These are phyloP conservation scores for Colletotrichum falcatum DNA, from an alignment of 2,329 filamentous ascomycete genomes.

Conservation along the genomic window DNA sequence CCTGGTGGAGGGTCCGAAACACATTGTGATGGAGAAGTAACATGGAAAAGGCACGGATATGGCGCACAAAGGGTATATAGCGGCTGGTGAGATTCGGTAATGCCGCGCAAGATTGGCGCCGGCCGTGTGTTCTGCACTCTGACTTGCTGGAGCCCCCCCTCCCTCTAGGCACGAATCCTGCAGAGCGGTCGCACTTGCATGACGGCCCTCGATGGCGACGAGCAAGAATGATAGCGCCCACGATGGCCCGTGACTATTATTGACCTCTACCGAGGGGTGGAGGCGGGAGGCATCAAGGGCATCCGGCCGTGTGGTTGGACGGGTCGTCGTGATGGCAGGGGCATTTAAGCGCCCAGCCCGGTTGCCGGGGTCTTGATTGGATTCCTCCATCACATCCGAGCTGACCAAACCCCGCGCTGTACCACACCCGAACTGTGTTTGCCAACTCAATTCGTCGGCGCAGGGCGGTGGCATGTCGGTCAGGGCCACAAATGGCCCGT, in stretches of 20 bases:
- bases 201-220: conserved; percentile 54
- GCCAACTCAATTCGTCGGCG: conserved; percentile 40
- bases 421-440: conserved; percentile 35
- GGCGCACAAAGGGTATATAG: conserved; percentile 68
- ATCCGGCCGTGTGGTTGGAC: conserved; percentile 56
- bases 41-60: conserved; percentile 56
- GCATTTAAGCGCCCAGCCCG: conserved; percentile 54
- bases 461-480: conserved; percentile 18
- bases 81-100: conserved; percentile 63
- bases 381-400: conserved; percentile 37
- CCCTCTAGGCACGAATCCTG: conserved; percentile 46
- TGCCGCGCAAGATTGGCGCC: conserved; percentile 59
- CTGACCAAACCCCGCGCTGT: conserved; percentile 39
- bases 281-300: conserved; percentile 44
- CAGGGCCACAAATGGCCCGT: conserved; percentile 10
- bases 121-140: conserved; percentile 55
- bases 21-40: conserved; percentile 61
- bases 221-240: conserved; percentile 51
- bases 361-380: conserved; percentile 45
- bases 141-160: conserved; percentile 52
- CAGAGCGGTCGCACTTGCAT: conserved; percentile 53
- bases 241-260: conserved; percentile 47
- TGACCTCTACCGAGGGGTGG: conserved; percentile 44
- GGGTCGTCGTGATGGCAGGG: conserved; percentile 47
- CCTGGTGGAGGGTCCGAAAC: conserved; percentile 63